Evolutionary conservation across 1,284 basidiomycete species (phyloP), one percentile per base, ranked within the genome.

Genomic region (Trichosporon asahii): DNA sequence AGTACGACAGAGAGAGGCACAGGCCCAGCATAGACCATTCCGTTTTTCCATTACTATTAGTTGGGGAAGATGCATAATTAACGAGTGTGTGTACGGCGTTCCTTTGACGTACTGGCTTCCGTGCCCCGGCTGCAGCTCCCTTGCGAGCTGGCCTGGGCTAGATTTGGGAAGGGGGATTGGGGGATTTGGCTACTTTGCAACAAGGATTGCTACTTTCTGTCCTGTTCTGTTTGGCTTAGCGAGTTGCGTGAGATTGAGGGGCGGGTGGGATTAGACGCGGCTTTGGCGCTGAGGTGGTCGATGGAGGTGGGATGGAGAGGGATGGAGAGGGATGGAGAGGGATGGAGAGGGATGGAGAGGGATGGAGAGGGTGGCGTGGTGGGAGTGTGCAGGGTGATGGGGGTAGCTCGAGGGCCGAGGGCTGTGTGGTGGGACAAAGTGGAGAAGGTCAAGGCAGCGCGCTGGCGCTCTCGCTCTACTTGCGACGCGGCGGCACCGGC

Each of bases 171-270:
- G n/a, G n/a, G n/a, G n/a, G n/a, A n/a, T n/a, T n/a, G n/a, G n/a
- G n/a, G n/a, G n/a, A n/a, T n/a, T n/a, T n/a, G n/a, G n/a, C n/a
- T 55, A 25, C 53, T 57, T 57, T 57, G 40, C 40, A 44, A 44
- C 40, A 25, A 12, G 8, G 25, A 15, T 12, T 25, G n/a, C 53
- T 57, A 57, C 53, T 57, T 25, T 57, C 53, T 57, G 53, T 23
- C 53, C n/a, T n/a, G n/a, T n/a, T 40, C 9, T 14, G 7, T 12
- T 14, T 40, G 21, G 21, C 21, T n/a, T n/a, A 9, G 31, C 31
- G 9, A 9, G 49, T 21, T 23, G 49, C 9, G 49, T 23, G 21
- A 53, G 49, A 25, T 25, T n/a, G n/a, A n/a, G n/a, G n/a, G n/a
- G n/a, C n/a, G n/a, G n/a, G n/a, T n/a, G n/a, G n/a, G n/a, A n/a